Percentiles rank a stretch among this genome's conserved stretches.
These are phyloP conservation scores for Entophlyctis helioformis DNA, from an alignment of 192 early-diverging fungal genomes.

Conservation along the genomic window DNA sequence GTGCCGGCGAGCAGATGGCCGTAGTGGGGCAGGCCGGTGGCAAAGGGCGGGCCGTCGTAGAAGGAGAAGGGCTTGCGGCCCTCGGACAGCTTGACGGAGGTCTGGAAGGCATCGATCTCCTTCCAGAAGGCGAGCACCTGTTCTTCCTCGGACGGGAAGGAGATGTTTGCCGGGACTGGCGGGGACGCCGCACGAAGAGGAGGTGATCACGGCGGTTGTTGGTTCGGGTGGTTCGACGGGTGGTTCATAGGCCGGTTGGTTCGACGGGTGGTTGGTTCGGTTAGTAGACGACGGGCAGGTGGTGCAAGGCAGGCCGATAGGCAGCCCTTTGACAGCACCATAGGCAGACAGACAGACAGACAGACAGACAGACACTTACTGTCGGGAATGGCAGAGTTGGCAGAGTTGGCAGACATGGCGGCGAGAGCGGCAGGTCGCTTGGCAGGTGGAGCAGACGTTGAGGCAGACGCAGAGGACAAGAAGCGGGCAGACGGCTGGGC, in stretches of 20 bases:
- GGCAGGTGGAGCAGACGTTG: background rate
- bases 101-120: constrained; percentile 94
- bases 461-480: no score
- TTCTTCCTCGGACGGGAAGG: constrained; percentile 91
- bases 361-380: background rate
- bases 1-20: constrained; percentile 97
- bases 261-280: no score
- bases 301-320: no score
- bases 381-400: background rate
- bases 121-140: constrained; percentile 90
- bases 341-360: no score
- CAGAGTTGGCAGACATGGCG: background rate
- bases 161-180: constrained; percentile 44
- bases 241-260: no score
- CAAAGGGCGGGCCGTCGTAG: constrained; percentile 98
- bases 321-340: no score
- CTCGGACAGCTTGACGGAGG: constrained; percentile 80
- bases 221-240: no score
- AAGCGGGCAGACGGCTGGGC: no score
- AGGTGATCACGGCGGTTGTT: no score
- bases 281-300: no score
- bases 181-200: no score
- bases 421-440: background rate
- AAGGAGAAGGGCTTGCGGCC: constrained; percentile 80
- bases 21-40: constrained; percentile 96